Evolutionary conservation across 1,284 basidiomycete genomes (phyloP), one percentile per base, ranked within the genome.

Genomic region (Baeospora myosura): DNA sequence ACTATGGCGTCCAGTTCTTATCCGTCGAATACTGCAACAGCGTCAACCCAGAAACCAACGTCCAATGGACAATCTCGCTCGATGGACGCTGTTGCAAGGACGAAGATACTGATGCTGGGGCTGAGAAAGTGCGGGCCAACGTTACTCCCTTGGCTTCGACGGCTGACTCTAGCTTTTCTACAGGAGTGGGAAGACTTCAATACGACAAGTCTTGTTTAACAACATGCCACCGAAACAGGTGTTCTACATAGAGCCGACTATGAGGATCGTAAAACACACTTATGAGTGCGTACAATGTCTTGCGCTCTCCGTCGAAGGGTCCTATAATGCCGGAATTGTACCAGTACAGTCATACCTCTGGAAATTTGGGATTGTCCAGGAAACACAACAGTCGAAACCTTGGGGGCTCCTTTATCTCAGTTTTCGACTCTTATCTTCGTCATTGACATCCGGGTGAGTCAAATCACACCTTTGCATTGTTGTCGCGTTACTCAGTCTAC

Each of bases 301-400:
- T 33, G 35, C 33, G 39, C 38, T 42, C 26, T n/a, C n/a, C n/a
- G n/a, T n/a, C n/a, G n/a, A n/a, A n/a, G n/a, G n/a, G n/a, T 36
- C 18, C 29, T 32, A 23, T 33, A 23, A 14, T 26, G 17, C 14
- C 35, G 6, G 18, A 43, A 29, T 23, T 21, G n/a, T 12, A 50
- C 46, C 57, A 95, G 93, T 61, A 87, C 91, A 28, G 83, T 97
- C 49, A 82, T 96, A 44, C 88, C 89, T 1, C 77, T 98, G 18
- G 88, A 97, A 59, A 80, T 98, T 57, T 97, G 92, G 90, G 94
- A 98, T 58, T 89, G 89, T 48, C 95, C 95, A 0, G 88, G 89
- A 21, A 88, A 83, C 44, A 78, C 82, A 41, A 81, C 88, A 3
- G 72, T 84, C 3, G 83, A 90, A 21, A 76, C 79, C 14, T 71